Base-by-base conservation (phyloP, 2,329 filamentous ascomycete genomes). In the Diaporthe ilicicola region DNA sequence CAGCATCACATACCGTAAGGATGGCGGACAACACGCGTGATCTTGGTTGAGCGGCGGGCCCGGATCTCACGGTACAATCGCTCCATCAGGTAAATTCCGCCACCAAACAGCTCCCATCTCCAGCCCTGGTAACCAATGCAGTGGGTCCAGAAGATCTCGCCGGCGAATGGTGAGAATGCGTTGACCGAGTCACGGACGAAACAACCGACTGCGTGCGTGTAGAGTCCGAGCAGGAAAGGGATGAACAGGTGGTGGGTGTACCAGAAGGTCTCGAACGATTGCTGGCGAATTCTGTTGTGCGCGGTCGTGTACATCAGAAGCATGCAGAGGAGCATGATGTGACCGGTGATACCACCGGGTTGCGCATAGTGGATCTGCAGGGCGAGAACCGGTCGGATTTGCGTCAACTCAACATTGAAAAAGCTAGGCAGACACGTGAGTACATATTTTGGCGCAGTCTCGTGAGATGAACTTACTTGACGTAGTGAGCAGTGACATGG, bases 311-410 rank as follows among this genome's bases (percentile, higher is more conserved):
- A 99, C 88, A 99, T 99, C 74, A 99, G 84, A 74, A 99, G 85
- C 96, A 99, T 99, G 87, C 95, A 98, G n/a, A 99, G 87, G 32
- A 98, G 89, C 96, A 99, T 99, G 73, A 98, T 89, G 82, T 99
- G 96, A 8, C 96, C 96, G 2, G 96, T 99, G 73, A 98, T 93
- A 73, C 96, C 96, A 77, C 94, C 95, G 62, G 94, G 89, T 79
- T 97, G 89, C 1, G 90, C 88, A 80, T 97, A 99, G 82, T 98
- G 96, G 74, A 98, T 97, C 78, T 98, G 88, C 8, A 98, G 82
- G 4, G 96, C 96, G 4, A 90, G 90, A 56, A 93, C 88, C 2
- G 92, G 91, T 66, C 96, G 91, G 67, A 98, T 88, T 79, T 98
- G 94, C 0, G 87, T 89, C 76, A 90, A 89, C 82, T 99, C 96